Conservation (phyloP, 345 rosid genomes). For the Euphorbia peplus region DNA sequence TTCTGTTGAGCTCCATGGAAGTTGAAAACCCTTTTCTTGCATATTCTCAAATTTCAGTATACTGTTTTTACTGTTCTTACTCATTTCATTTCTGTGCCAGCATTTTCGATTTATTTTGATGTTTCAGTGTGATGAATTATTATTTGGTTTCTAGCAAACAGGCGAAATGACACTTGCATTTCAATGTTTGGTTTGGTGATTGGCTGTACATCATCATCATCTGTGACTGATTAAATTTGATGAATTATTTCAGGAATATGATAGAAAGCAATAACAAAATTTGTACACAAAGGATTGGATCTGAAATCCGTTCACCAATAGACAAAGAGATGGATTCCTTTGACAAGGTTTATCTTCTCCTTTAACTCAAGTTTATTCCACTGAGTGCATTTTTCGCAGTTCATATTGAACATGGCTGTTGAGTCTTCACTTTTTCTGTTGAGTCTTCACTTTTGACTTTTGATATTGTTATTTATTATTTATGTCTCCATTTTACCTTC, state of each 20-base stretch:
- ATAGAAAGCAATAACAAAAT: constrained; percentile 29
- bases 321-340: constrained; percentile 58
- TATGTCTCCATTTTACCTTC: neutral
- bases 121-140: neutral
- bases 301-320: constrained; percentile 21
- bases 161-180: neutral
- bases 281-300: constrained; percentile 37
- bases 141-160: neutral
- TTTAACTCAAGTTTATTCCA: constrained; percentile 10
- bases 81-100: neutral
- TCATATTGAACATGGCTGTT: neutral
- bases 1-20: neutral
- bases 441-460: neutral
- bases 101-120: neutral
- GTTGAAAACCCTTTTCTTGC: neutral
- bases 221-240: constrained; percentile 12
- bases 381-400: neutral
- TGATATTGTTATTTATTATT: no score
- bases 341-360: constrained; percentile 59
- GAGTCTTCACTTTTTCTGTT: neutral
- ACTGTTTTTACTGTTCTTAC: neutral
- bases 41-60: constrained; percentile 13
- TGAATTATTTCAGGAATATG: constrained; percentile 48
- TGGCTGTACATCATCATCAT: constrained; percentile 12
- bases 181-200: neutral